These are phyloP conservation scores for Rhododendron kiyosumense DNA, from an alignment of 148 eudicot species.

Conservation along the genomic window DNA sequence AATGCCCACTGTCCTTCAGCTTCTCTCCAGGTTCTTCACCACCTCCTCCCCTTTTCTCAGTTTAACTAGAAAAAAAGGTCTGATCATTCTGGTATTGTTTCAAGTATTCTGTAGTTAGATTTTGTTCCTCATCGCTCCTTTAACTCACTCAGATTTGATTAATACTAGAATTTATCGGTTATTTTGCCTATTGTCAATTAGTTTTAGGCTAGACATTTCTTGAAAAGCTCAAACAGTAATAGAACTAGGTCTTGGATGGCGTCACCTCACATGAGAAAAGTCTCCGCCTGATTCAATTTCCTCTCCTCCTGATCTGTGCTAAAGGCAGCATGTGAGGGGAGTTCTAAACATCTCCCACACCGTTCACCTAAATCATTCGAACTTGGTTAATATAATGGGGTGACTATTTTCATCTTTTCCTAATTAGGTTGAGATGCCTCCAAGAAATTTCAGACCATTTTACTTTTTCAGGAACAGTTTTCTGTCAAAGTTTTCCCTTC, in stretches of 20 bases:
- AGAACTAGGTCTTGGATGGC: not conserved
- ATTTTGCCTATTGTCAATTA: not conserved
- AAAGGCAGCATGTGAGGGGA: not conserved
- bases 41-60: not conserved
- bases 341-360: not conserved
- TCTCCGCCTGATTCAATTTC: not conserved
- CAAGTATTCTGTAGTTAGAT: not conserved
- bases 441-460: too few relatives aligned
- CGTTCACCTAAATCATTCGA: not conserved
- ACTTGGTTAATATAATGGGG: not conserved
- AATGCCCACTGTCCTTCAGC: slow-evolving; percentile 32
- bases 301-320: not conserved
- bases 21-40: slow-evolving; percentile 46
- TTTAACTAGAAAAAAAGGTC: not conserved
- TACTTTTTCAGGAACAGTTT: not conserved
- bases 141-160: not conserved
- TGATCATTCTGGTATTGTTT: not conserved
- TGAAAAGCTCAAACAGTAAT: not conserved
- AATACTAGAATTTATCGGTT: not conserved
- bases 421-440: not conserved
- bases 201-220: not conserved
- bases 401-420: not conserved
- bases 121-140: not conserved
- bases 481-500: not conserved
- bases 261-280: not conserved